Conservation (phyloP, 176 grass and related monocot genomes). For the Triticum turgidum region DNA sequence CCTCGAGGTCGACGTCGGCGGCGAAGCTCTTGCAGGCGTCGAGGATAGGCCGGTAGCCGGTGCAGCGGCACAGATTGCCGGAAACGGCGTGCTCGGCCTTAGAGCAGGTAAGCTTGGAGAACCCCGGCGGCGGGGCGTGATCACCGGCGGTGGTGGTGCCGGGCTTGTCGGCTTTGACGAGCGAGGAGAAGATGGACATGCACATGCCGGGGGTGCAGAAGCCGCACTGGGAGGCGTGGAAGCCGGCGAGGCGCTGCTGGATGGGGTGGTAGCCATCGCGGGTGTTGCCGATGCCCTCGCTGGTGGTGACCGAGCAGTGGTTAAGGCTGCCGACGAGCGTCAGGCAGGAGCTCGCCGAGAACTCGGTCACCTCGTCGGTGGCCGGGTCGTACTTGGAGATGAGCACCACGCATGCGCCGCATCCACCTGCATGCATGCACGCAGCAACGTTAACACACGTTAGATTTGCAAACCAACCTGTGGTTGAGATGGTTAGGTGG, state of each 20-base stretch:
- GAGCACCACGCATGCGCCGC: conserved; percentile 74
- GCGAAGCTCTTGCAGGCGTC: conserved; percentile 17
- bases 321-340: conserved; percentile 59
- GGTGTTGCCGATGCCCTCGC: conserved; percentile 71
- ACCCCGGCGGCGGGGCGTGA: conserved; percentile 25
- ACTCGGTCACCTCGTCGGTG: conserved; percentile 52
- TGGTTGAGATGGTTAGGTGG: too few species aligned
- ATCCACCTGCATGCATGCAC: conserved; percentile 49
- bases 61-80: conserved; percentile 81
- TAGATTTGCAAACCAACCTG: too few species aligned
- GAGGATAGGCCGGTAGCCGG: conserved; percentile 64
- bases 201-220: conserved; percentile 90
- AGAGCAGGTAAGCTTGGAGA: conserved; percentile 53
- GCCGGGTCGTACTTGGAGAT: conserved; percentile 55
- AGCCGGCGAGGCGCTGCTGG: conserved; percentile 60
- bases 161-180: conserved; percentile 61
- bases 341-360: conserved; percentile 69
- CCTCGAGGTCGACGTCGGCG: conserved; percentile 24
- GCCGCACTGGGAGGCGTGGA: conserved; percentile 87
- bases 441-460: neutral
- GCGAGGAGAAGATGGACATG: conserved; percentile 73
- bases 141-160: neutral
- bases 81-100: conserved; percentile 70
- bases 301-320: conserved; percentile 67
- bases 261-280: conserved; percentile 66